Evolutionary conservation across 345 rosid species (phyloP), one percentile per base, ranked within the genome.

Genomic region (Erysimum cheiranthoides): DNA sequence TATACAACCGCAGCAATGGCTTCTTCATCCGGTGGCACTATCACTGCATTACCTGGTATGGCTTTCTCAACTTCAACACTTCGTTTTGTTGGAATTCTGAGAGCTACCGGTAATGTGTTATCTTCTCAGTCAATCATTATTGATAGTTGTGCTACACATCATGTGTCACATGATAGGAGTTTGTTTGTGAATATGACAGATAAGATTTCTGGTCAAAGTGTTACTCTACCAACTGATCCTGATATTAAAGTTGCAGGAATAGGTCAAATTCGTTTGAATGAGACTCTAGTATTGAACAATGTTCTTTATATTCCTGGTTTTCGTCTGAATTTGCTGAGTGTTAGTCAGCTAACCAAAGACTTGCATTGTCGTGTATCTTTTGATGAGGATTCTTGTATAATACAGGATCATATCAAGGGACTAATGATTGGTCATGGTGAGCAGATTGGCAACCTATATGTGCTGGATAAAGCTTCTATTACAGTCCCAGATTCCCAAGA

Each of bases 1-100:
- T 0, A 8, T 0, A 5, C 5, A 31, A 0, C 0, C 3, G 13
- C 25, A 21, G 0, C 21, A 0, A 0, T 6, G 9, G 0, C 50
- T 4, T 10, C 10, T 0, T 2, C 60, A 1, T 53, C 17, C 0
- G 10, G 14, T 56, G 61, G 11, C 0, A n/a, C 40, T 0, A 34
- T 57, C 2, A 14, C 42, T 0, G 8, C 42, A 5, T 10, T n/a
- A n/a, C 25, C 7, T 14, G 8, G 62, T 34, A 57, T 57, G 13
- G 13, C 25, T 9, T 57, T 57, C 13, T 57, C 13, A 0, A 1
- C 31, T 0, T 57, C 62, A 4, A 32, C 12, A 0, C 4, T 57
- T 8, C 6, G 4, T 16, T 57, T 57, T 57, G 40, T 34, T n/a
- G 40, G 62, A 8, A 0, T 16, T 1, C n/a, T 57, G 3, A 57